phyloP scores from a whole-genome alignment of 2,329 filamentous ascomycete genomes.

The Pestalotiopsis sp. region DNA sequence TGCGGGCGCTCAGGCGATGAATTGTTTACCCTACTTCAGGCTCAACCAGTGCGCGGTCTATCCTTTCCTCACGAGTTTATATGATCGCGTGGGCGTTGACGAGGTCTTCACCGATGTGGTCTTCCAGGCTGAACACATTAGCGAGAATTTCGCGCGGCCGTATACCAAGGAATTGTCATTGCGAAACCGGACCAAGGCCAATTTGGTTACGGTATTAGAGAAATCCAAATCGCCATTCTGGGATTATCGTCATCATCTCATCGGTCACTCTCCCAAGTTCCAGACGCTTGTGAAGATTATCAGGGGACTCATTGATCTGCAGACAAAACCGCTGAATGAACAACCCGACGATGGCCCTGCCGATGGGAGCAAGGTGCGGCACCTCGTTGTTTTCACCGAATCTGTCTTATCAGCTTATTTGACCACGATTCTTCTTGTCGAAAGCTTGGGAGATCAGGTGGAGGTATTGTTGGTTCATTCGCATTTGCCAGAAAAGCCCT shows the following conservation, averaged over 20 bases:
- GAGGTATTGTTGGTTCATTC: neutral
- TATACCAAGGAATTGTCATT: no score
- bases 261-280: neutral
- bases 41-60: no score
- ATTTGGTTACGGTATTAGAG: neutral
- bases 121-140: no score
- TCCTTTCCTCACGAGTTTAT: no score
- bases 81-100: no score
- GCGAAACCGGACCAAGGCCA: no score
- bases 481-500: neutral
- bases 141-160: no score
- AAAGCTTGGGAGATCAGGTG: neutral
- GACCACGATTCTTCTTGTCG: neutral
- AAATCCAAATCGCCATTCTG: neutral
- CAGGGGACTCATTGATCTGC: neutral
- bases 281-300: neutral
- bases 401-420: neutral
- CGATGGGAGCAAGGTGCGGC: neutral
- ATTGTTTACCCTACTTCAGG: no score
- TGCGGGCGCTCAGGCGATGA: no score
- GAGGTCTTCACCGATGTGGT: no score
- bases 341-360: neutral
- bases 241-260: neutral
- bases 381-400: neutral
- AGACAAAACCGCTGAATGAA: neutral